Base-by-base conservation (phyloP, 192 early-diverging fungal species). In the Coemansia asiatica region DNA sequence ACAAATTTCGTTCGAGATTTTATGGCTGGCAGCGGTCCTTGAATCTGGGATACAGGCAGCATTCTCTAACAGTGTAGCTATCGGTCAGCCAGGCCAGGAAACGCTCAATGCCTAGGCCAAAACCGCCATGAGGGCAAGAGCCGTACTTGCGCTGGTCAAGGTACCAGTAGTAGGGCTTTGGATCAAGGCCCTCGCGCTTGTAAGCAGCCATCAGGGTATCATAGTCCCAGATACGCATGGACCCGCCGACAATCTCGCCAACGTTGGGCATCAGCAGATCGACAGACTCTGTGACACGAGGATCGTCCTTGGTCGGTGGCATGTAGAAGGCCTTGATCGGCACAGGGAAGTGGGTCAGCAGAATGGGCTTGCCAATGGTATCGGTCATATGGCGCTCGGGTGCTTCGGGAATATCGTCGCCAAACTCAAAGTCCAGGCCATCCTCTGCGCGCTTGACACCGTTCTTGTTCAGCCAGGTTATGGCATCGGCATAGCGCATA, bases 291-390 rank as follows among this genome's bases (percentile, higher is more conserved):
- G 97, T 99, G 50, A 97, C 86, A 16, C 88, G 77, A 10, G 67
- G 73, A 69, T 99, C 92, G 12, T 94, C 90, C 56, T 83, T 76
- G 71, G 90, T 92, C 35, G 89, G 82, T 81, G 97, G 96, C 97
- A 99, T 99, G 84, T 99, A 99, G 89, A 99, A 99, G 6, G 89
- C 84, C 90, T 99, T 99, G 83, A 98, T 95, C 53, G 96, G 91
- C 27, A 86, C 90, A n/a, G 97, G 97, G 90, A 99, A 99, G 49
- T 90, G 88, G 75, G 90, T 92, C 49, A 99, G 83, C 68, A 99
- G 85, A 63, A 99, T 98, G 29, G 97, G 97, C 67, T 90, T 87
- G 75, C 85, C 85, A 71, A 99, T 97, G 53, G 94, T 86, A 81
- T 99, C 95, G n/a, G 96, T 99, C 98, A 99, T 99, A 64, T 83